Evolutionary conservation across 345 rosid genomes (phyloP), one percentile per base, ranked within the genome.

Genomic region (Eutrema heterophyllum): DNA sequence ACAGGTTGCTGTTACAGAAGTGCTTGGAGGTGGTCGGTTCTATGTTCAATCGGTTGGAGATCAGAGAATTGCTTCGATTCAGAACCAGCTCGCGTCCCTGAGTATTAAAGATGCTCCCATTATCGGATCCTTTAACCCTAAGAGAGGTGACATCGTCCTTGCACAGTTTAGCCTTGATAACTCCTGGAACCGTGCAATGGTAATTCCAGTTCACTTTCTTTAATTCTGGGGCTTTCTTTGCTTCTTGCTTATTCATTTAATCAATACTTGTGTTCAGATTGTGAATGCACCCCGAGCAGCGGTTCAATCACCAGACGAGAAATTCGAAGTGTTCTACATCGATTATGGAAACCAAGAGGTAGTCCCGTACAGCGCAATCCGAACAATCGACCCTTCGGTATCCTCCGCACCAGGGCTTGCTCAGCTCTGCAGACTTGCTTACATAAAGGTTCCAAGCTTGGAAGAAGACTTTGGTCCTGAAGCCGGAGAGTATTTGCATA

Each of bases 161-260:
- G 97, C 99, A 65, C 99, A 90, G 81, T 90, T 88, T 81, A 92
- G 98, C 61, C 87, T 88, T 36, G 99, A 96, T 70, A 88, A 88
- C 71, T 90, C 99, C 45, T 96, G 99, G 99, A 96, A 96, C 75
- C 81, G 99, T 62, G 98, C 99, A 54, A 83, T 92, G 98, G 99
- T 96, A 81, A 80, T 82, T 46, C 11, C 3, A 38, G 0, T 64
- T 61, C 63, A 14, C 40, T 68, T 69, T 27, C 74, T 44, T 18
- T 15, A 3, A 9, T 63, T 59, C 8, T 38, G 14, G 1, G 1
- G 0, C 50, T 9, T 15, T 9, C 29, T 29, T 50, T 10, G 29
- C 61, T 39, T 33, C 46, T 13, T 50, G 38, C n/a, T 30, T 41
- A 30, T 39, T 76, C 64, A 32, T 30, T 14, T 2, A 24, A 30